phyloP scores from a whole-genome alignment of 169 alveolate genomes.

The Plasmodium vinckei region DNA sequence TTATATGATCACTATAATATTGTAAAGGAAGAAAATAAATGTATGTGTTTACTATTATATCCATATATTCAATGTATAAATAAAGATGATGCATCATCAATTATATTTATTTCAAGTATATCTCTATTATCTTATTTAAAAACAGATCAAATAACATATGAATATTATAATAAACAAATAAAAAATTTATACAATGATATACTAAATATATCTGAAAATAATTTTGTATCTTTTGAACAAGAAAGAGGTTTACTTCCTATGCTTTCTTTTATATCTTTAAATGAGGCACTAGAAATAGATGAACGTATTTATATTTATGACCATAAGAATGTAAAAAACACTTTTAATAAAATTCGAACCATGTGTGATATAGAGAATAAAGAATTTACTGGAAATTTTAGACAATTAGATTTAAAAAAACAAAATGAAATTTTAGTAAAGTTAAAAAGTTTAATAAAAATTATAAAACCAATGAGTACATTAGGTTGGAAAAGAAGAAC shows the following conservation, averaged over 20 bases:
- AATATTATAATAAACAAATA: constrained; percentile 47
- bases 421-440: constrained; percentile 61
- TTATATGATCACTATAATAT: constrained; percentile 5
- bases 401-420: constrained; percentile 65
- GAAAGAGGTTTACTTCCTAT: constrained; percentile 61
- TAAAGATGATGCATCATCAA: constrained; percentile 61
- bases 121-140: constrained; percentile 42
- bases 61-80: constrained; percentile 58
- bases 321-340: constrained; percentile 57
- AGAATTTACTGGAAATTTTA: constrained; percentile 63
- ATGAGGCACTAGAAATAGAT: constrained; percentile 55
- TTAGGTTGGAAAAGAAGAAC: constrained; percentile 72
- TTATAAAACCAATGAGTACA: constrained; percentile 29
- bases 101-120: constrained; percentile 42
- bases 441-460: constrained; percentile 35
- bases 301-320: constrained; percentile 65
- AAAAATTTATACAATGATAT: constrained; percentile 42
- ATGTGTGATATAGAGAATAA: constrained; percentile 69
- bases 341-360: constrained; percentile 41
- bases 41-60: constrained; percentile 40
- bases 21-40: constrained; percentile 61
- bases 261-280: constrained; percentile 49
- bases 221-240: constrained; percentile 33
- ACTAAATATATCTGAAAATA: constrained; percentile 33
- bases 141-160: constrained; percentile 55